Conservation (phyloP, 495 filamentous ascomycete species). For the Rostrohypoxylon terebratum region DNA sequence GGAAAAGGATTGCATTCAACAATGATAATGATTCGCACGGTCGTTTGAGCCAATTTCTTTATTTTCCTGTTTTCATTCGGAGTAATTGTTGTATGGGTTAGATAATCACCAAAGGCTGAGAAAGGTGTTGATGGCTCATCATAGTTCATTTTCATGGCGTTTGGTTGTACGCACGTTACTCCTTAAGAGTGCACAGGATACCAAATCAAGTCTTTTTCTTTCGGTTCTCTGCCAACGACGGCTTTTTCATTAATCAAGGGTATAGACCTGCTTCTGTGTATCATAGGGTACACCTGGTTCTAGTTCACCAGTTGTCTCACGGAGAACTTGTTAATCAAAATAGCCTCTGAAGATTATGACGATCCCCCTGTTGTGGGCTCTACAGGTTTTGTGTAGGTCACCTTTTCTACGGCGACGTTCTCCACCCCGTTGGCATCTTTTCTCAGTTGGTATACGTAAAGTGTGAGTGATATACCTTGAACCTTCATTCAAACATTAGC, state of each 20-base stretch:
- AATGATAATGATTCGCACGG: conserved; percentile 39
- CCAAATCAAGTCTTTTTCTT: conserved; percentile 33
- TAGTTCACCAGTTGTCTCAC: conserved; percentile 30
- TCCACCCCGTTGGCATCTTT: conserved; percentile 89
- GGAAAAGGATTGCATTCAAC: conserved; percentile 21
- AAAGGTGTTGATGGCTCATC: conserved; percentile 4
- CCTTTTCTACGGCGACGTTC: conserved; percentile 96
- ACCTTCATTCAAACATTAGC: conserved; percentile 67
- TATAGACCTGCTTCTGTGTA: conserved; percentile 15
- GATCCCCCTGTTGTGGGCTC: conserved; percentile 60
- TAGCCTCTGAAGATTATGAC: conserved; percentile 45
- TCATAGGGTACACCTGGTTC: conserved; percentile 34
- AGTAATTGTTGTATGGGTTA: conserved; percentile 29
- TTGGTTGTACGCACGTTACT: conserved; percentile 14
- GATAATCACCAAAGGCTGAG: conserved; percentile 20
- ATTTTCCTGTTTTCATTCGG: conserved; percentile 18
- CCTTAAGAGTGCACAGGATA: conserved; percentile 29
- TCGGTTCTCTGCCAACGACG: background rate
- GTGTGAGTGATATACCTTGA: conserved; percentile 94
- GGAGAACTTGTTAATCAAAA: conserved; percentile 40
- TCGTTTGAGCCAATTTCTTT: conserved; percentile 19
- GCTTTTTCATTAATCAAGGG: conserved; percentile 12
- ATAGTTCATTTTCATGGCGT: conserved; percentile 29
- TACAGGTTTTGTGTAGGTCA: conserved; percentile 92
- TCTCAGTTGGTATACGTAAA: conserved; percentile 97